These are phyloP conservation scores for Capniomyces stellatus DNA, from an alignment of 371 early-diverging fungal genomes.

Conservation along the genomic window DNA sequence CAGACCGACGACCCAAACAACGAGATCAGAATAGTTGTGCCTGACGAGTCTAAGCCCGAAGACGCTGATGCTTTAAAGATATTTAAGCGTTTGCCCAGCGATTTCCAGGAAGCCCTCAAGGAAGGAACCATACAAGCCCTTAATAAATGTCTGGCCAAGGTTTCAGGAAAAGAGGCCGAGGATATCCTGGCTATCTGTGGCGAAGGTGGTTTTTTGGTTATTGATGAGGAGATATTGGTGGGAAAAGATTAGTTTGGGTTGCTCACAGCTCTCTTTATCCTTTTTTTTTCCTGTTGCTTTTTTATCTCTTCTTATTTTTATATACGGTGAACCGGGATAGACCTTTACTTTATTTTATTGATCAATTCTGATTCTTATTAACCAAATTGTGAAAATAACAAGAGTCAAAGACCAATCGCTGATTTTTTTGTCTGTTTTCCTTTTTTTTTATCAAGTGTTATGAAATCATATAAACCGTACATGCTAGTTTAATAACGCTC, in stretches of 20 bases:
- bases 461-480: no score
- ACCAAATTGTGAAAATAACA: no score
- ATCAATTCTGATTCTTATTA: no score
- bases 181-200: slow-evolving; percentile 46
- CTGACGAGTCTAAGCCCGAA: slow-evolving; percentile 15
- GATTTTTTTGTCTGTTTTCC: no score
- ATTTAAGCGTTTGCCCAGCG: slow-evolving; percentile 44
- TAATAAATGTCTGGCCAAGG: slow-evolving; percentile 54
- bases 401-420: no score
- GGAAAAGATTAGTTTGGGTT: neutral
- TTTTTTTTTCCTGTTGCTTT: neutral
- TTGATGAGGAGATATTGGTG: slow-evolving; percentile 3
- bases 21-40: slow-evolving; percentile 28
- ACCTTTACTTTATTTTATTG: no score
- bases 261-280: neutral
- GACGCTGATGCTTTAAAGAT: slow-evolving; percentile 34
- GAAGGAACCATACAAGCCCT: slow-evolving; percentile 58
- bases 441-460: no score
- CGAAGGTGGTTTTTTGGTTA: slow-evolving; percentile 43
- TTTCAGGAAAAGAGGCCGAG: slow-evolving; percentile 54
- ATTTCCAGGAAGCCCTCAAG: slow-evolving; percentile 58
- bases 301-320: neutral
- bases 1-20: slow-evolving; percentile 48
- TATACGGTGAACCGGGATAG: no score
- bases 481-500: no score